Evolutionary conservation across 2,329 filamentous ascomycete genomes (phyloP).

Genomic region (Aschersonia sp.): DNA sequence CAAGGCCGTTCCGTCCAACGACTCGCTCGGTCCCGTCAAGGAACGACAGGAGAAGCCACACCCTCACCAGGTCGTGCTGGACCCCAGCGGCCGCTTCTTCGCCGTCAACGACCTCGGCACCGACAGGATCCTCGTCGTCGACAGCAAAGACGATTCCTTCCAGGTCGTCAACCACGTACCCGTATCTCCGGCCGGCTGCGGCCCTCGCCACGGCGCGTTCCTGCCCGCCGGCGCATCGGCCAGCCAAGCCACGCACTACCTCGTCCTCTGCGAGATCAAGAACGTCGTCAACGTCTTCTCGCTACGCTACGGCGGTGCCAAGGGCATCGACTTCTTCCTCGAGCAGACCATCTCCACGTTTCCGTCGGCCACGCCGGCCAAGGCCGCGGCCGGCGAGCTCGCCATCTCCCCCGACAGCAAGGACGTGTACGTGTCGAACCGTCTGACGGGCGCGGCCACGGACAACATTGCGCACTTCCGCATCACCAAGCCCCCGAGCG

Average conservation of each 20-base stretch:
- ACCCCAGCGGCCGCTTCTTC: slow-evolving; percentile 34
- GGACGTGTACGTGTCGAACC: slow-evolving; percentile 37
- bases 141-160: slow-evolving; percentile 25
- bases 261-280: slow-evolving; percentile 29
- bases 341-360: slow-evolving; percentile 26
- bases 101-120: slow-evolving; percentile 33
- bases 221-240: slow-evolving; percentile 16
- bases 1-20: slow-evolving; percentile 21
- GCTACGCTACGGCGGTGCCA: slow-evolving; percentile 21
- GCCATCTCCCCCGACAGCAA: slow-evolving; percentile 23
- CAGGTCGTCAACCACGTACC: slow-evolving; percentile 18
- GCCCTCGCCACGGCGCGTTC: slow-evolving; percentile 36
- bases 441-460: slow-evolving; percentile 25
- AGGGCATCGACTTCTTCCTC: slow-evolving; percentile 18
- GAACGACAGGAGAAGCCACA: slow-evolving; percentile 19
- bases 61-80: slow-evolving; percentile 32
- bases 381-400: slow-evolving; percentile 30
- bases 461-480: slow-evolving; percentile 34
- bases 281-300: slow-evolving; percentile 28
- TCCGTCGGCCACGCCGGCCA: slow-evolving; percentile 14
- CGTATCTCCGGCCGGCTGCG: slow-evolving; percentile 23
- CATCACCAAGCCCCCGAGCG: slow-evolving; percentile 10
- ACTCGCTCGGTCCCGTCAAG: slow-evolving; percentile 16
- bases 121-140: slow-evolving; percentile 30
- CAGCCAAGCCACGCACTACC: slow-evolving; percentile 25